Evolutionary conservation across 805 yeast genomes (phyloP), one percentile per base, ranked within the genome.

Genomic region (Ogataea nakhonphanomensis): DNA sequence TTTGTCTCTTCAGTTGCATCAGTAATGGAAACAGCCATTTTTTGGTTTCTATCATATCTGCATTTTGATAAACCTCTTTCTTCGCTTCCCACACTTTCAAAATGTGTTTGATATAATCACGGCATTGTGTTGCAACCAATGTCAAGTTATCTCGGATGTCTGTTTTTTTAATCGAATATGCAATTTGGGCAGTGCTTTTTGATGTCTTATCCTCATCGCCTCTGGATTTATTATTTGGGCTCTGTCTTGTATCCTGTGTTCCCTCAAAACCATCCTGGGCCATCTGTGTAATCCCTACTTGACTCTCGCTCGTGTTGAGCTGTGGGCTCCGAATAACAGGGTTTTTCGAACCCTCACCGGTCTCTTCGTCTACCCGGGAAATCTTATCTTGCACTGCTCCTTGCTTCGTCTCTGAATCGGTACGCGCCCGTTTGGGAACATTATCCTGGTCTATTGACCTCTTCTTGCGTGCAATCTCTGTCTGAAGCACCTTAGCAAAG

Each of bases 21-120:
- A 87, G 55, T 29, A 74, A 52, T 4, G 83, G 81, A 28, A 73
- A 65, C 21, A 81, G 51, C 45, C 73, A 63, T 37, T 53, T 61
- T 50, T 73, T 73, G 2, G 83, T 76, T 28, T 78, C 79, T 2
- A 74, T 42, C 2, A 50, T 26, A 53, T 51, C 23, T 53, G 57
- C 21, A 45, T 51, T 25, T 55, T 50, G 29, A 39, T 40, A 31
- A 42, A 17, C 38, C 34, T 39, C 54, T 4, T 36, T 37, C 7
- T 35, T 31, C 7, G 33, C 31, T 30, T 62, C 64, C 75, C 80
- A 74, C 33, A 55, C 49, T 3, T 46, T 20, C 13, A 76, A 54
- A 6, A 81, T 38, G 9, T 58, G 50, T 43, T 69, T 73, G 33
- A 79, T 50, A 46, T 71, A 75, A n/a, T 65, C 68, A 41, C 84